A percentile compares a stretch with the other conserved stretches of the same genome.
Evolutionary conservation across 1,139 yeast genomes (phyloP).

Genomic region (Wickerhamomyces sp.): DNA sequence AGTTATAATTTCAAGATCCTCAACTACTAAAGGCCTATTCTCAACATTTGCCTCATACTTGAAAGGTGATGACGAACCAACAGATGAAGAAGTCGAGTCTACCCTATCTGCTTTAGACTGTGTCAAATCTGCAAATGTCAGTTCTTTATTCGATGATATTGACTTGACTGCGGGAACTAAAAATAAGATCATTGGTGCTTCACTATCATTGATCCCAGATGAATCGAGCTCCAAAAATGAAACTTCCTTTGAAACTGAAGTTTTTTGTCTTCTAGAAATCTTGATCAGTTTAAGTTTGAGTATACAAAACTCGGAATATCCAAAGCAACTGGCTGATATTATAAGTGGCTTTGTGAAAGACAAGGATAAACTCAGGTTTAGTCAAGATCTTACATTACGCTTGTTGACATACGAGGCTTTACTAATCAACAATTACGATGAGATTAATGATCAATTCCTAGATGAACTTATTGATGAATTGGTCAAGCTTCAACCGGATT

Average conservation of each 20-base stretch:
- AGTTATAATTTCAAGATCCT: conserved; percentile 56
- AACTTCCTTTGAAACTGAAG: conserved; percentile 49
- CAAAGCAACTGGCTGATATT: conserved; percentile 4
- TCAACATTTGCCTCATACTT: conserved; percentile 90
- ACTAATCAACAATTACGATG: conserved; percentile 5
- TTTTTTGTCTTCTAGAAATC: conserved; percentile 52
- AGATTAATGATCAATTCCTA: conserved; percentile 1
- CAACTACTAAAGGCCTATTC: conserved; percentile 66
- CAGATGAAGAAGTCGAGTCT: conserved; percentile 86
- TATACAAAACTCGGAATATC: conserved; percentile 19
- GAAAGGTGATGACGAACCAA: conserved; percentile 92
- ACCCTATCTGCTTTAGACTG: conserved; percentile 83
- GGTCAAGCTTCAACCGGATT: conserved; percentile 12
- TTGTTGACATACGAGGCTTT: conserved; percentile 19
- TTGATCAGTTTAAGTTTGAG: conserved; percentile 47
- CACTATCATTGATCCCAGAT: conserved; percentile 27
- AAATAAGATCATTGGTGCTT: conserved; percentile 16
- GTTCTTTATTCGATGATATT: conserved; percentile 13
- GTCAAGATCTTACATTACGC: conserved; percentile 13
- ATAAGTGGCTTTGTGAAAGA: conserved; percentile 8
- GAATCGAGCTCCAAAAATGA: conserved; percentile 29
- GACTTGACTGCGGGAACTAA: conserved; percentile 4
- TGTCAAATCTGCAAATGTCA: conserved; percentile 36
- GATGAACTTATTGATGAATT: conserved; percentile 12
- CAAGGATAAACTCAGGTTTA: conserved; percentile 7